These are phyloP conservation scores for Quercus rubra DNA, from an alignment of 306 rosid species.

Conservation along the genomic window DNA sequence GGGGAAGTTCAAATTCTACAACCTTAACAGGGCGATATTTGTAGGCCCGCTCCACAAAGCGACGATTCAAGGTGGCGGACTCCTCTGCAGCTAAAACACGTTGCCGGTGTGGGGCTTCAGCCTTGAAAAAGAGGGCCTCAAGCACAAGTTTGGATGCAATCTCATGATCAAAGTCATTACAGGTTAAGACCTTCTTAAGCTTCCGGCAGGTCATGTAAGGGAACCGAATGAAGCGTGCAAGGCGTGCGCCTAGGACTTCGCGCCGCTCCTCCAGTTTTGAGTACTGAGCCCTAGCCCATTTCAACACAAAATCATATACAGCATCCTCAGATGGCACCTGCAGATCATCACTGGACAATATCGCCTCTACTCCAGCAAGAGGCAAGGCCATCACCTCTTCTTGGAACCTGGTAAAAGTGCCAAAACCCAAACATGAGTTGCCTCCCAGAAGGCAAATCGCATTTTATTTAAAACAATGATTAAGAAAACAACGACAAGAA, in stretches of 20 bases:
- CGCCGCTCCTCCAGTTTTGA: slow-evolving; percentile 77
- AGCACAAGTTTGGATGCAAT: slow-evolving; percentile 81
- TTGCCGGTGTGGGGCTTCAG: slow-evolving; percentile 94
- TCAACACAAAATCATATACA: slow-evolving; percentile 86
- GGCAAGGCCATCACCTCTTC: slow-evolving; percentile 91
- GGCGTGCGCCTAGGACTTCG: slow-evolving; percentile 66
- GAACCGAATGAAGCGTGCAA: slow-evolving; percentile 80
- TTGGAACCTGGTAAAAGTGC: slow-evolving; percentile 59
- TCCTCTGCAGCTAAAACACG: slow-evolving; percentile 77
- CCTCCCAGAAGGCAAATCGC: slow-evolving; percentile 10
- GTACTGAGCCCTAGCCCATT: slow-evolving; percentile 75
- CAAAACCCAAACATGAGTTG: slow-evolving; percentile 13
- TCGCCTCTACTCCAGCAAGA: slow-evolving; percentile 86
- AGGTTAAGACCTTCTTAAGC: slow-evolving; percentile 83
- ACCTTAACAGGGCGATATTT: slow-evolving; percentile 97
- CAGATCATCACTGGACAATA: slow-evolving; percentile 83
- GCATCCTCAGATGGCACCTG: slow-evolving; percentile 99
- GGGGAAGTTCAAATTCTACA: slow-evolving; percentile 89
- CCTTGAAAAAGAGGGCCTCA: slow-evolving; percentile 90
- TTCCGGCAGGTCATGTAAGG: slow-evolving; percentile 91
- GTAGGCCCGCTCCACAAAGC: slow-evolving; percentile 87
- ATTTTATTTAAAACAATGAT: slow-evolving; percentile 3
- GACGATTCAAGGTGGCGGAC: slow-evolving; percentile 52
- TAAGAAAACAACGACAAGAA: background rate
- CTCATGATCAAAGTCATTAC: slow-evolving; percentile 86